Conservation (phyloP, 2,329 filamentous ascomycete genomes). For the Hypoxylon sp. region DNA sequence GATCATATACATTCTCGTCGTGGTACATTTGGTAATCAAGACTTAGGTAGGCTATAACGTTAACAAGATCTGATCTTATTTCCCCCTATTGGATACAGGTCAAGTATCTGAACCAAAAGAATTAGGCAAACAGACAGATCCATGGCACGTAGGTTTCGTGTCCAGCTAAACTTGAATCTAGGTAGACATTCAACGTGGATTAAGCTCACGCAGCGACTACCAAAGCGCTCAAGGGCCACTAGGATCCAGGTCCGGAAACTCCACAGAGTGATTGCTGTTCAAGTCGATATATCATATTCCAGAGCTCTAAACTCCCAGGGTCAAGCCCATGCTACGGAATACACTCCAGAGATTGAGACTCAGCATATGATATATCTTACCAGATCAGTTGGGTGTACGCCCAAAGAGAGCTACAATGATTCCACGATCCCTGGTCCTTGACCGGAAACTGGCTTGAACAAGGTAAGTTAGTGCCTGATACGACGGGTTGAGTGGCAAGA, state of each 20-base stretch:
- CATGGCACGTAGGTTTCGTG: not conserved
- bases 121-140: not conserved
- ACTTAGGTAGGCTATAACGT: not conserved
- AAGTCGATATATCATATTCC: too few species aligned
- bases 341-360: not conserved
- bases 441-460: not conserved
- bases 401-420: not conserved
- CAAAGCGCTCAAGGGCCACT: not conserved
- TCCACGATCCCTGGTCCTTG: not conserved
- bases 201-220: not conserved
- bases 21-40: not conserved
- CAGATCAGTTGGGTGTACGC: not conserved
- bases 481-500: not conserved
- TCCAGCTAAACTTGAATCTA: not conserved
- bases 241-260: not conserved
- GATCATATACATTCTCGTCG: not conserved
- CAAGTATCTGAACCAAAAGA: not conserved
- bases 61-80: slow-evolving; percentile 1
- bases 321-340: too few species aligned
- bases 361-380: not conserved
- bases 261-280: too few species aligned
- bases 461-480: not conserved
- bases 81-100: slow-evolving; percentile 7
- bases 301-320: too few species aligned
- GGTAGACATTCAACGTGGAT: not conserved